Evolutionary conservation across 1,139 yeast genomes (phyloP), one percentile per base, ranked within the genome.

Genomic region (Yamadazyma sp.): DNA sequence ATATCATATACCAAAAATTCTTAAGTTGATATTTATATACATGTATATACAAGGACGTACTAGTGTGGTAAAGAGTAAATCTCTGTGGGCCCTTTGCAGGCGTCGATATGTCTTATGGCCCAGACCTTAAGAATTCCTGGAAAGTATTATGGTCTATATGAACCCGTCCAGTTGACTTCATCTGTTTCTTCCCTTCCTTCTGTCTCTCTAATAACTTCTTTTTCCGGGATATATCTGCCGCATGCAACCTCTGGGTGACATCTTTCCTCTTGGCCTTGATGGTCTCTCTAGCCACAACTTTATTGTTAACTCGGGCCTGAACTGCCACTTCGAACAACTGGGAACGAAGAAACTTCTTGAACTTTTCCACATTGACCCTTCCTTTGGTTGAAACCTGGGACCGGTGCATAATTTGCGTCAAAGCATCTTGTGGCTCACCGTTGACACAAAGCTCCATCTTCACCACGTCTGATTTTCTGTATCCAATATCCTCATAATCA

Each of bases 401-500:
- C 36, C 77, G 64, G 56, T 92, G 98, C 79, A 90, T 76, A 7
- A 92, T 89, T 40, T 87, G 92, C 0, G 97, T 88, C 38, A 92
- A 70, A 0, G 98, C 97, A 67, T 92, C 98, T 35, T 92, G 87
- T 13, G 95, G 80, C 34, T 71, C 80, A 2, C 97, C 96, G 57
- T 92, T 92, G 8, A 92, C 96, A 45, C 94, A 70, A 32, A 92
- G 72, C 56, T 90, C 97, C 67, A 92, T 67, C 55, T 92, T 92
- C 30, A 87, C 92, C 23, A 92, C 78, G 53, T 86, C 90, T 1
- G 95, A 80, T 27, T 78, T 74, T 46, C 68, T 72, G 61, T 89
- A 92, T 0, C 97, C 98, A 2, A 86, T 81, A 56, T 92, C 97
- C 53, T 92, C 97, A 54, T 92, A 92, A 61, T 92, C 98, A 40